phyloP scores from a whole-genome alignment of 805 yeast genomes.

The Millerozyma acaciae region DNA sequence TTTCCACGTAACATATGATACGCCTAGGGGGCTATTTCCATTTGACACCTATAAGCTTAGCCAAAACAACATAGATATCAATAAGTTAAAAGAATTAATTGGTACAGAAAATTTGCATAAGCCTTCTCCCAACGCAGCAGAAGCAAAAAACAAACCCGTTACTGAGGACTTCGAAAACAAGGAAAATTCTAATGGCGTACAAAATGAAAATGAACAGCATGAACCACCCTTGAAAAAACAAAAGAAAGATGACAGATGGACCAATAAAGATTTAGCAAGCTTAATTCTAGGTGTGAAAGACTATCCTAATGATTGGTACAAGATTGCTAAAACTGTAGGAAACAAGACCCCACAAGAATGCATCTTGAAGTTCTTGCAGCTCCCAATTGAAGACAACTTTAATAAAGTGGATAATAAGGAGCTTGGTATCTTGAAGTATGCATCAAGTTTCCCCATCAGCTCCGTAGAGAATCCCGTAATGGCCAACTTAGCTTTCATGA shows the following conservation, averaged over 20 bases:
- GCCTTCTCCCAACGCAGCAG: conserved; percentile 2
- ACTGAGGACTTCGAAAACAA: conserved; percentile 2
- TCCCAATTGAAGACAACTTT: conserved; percentile 79
- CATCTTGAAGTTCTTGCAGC: conserved; percentile 68
- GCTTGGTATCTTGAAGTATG: conserved; percentile 73
- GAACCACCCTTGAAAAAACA: conserved; percentile 23
- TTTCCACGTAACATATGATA: conserved; percentile 73
- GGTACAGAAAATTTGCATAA: conserved; percentile 10
- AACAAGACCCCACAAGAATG: conserved; percentile 74
- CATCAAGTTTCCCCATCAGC: conserved; percentile 80
- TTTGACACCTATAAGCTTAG: conserved; percentile 77
- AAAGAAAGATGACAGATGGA: conserved; percentile 50
- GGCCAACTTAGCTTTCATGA: conserved; percentile 85
- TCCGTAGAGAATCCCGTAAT: conserved; percentile 90
- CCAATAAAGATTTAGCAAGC: conserved; percentile 54
- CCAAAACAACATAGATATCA: conserved; percentile 45
- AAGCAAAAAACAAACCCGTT: neutral
- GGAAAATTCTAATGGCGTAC: neutral
- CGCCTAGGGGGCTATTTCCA: conserved; percentile 90
- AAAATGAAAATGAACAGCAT: conserved; percentile 1
- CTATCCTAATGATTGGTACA: conserved; percentile 73
- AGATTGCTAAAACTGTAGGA: conserved; percentile 63
- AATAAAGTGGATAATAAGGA: conserved; percentile 45
- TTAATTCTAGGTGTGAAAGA: conserved; percentile 62
- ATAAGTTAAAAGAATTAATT: conserved; percentile 28